Evolutionary conservation across 495 filamentous ascomycete genomes (phyloP), one percentile per base, ranked within the genome.

Genomic region (Clohesyomyces aquaticus): DNA sequence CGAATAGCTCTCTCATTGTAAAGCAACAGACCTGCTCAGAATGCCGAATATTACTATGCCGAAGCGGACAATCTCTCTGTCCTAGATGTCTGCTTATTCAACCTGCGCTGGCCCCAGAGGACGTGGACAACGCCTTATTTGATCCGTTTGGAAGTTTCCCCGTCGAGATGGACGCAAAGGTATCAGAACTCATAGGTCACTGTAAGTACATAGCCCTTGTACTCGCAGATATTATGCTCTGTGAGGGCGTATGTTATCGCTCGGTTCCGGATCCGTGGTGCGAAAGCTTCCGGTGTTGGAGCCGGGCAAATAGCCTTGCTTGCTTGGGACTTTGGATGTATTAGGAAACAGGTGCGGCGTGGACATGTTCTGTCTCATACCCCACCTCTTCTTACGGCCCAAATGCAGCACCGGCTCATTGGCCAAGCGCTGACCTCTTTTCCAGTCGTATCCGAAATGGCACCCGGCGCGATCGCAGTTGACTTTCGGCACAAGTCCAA

Each of bases 401-500:
- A 29, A 52, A 52, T 41, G n/a, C 35, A 4, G 25, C 42, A 27
- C 32, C 49, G 32, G 27, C 8, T 2, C 43, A 0, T 48, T 16
- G 28, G 42, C 26, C 47, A 50, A 21, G 26, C 45, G 29, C 66
- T 69, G 50, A 69, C 62, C 23, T 64, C 23, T 6, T 26, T 9
- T 55, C 38, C 48, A 71, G 68, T 67, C 49, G 38, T 67, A 32
- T 59, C 64, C 47, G 63, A 66, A 42, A 72, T 69, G 63, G 55
- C 63, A 22, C 67, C 62, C 22, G 42, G 43, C 38, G 50, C 63
- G 38, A 68, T 72, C 21, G 57, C 71, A 12, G 60, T 73, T 12
- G 71, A 73, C 28, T 45, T 73, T 59, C 71, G 63, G 11, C 57
- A 65, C 46, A 62, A 71, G 42, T 73, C 66, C 19, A 41, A 71